Evolutionary conservation across 495 filamentous ascomycete species (phyloP).

Genomic region (Podospora comata): DNA sequence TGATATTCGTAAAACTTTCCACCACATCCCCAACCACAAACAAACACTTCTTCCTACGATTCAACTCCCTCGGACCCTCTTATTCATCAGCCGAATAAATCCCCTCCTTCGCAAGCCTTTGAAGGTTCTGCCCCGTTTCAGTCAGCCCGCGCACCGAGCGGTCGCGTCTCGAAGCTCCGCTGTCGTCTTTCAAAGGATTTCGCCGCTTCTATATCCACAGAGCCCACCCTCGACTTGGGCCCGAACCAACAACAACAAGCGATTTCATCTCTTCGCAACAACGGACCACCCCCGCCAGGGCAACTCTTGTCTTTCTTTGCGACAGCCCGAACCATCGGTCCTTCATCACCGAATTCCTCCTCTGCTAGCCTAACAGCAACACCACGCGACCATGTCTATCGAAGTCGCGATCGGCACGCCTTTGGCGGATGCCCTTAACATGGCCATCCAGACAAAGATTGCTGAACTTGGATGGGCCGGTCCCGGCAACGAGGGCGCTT

Average conservation of each 20-base stretch:
- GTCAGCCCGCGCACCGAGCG: not conserved
- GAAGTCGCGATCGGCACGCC: slow-evolving; percentile 70
- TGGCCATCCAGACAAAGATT: slow-evolving; percentile 83
- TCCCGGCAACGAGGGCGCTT: slow-evolving; percentile 73
- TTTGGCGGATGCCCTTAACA: slow-evolving; percentile 74
- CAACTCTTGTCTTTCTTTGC: not conserved
- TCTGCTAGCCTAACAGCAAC: not conserved
- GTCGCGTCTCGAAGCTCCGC: not conserved
- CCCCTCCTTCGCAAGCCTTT: not conserved
- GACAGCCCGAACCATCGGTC: not conserved
- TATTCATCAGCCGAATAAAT: not conserved
- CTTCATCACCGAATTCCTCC: not conserved
- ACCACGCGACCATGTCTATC: slow-evolving; percentile 59
- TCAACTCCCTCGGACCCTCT: not conserved
- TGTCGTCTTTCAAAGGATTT: not conserved
- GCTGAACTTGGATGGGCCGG: slow-evolving; percentile 92
- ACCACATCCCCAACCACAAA: slow-evolving; percentile 11
- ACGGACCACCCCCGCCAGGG: not conserved
- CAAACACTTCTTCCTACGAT: not conserved
- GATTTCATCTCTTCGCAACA: not conserved
- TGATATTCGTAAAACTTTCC: slow-evolving; percentile 15
- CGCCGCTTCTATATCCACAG: not conserved
- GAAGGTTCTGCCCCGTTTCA: not conserved
- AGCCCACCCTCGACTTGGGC: not conserved
- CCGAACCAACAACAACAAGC: not conserved